A percentile compares a stretch with the other conserved stretches of the same genome.
Evolutionary conservation across 1,284 basidiomycete species (phyloP).

Genomic region (Clitocybe nebularis): DNA sequence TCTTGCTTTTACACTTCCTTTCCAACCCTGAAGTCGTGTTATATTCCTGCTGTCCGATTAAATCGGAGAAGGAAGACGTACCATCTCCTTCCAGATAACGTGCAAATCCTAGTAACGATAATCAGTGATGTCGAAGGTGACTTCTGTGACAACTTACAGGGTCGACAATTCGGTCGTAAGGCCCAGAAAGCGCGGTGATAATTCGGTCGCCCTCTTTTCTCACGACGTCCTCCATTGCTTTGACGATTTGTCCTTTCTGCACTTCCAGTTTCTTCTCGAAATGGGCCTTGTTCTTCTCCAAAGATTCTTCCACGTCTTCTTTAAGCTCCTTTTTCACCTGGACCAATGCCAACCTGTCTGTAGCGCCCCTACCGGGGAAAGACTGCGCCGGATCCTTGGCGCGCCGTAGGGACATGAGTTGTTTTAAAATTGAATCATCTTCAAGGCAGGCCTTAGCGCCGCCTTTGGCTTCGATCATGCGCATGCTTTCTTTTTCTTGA

Average conservation of each 20-base stretch:
- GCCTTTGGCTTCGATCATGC: constrained; percentile 28
- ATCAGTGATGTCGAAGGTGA: background rate
- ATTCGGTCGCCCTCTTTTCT: constrained; percentile 30
- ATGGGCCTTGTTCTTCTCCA: constrained; percentile 30
- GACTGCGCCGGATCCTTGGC: constrained; percentile 28
- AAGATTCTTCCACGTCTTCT: constrained; percentile 34
- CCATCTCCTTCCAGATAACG: constrained; percentile 32
- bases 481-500: constrained; percentile 26
- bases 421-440: constrained; percentile 26
- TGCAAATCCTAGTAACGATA: constrained; percentile 20
- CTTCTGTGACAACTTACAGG: constrained; percentile 23
- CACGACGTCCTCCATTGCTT: too few species aligned
- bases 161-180: constrained; percentile 32
- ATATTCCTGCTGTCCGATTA: background rate
- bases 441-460: constrained; percentile 28
- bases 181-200: constrained; percentile 30
- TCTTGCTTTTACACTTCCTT: constrained; percentile 38
- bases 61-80: constrained; percentile 5
- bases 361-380: constrained; percentile 22
- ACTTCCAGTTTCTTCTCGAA: constrained; percentile 38
- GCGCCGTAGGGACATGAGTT: constrained; percentile 25
- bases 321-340: constrained; percentile 29
- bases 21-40: constrained; percentile 28
- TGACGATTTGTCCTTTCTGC: constrained; percentile 31
- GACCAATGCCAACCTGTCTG: constrained; percentile 20